A percentile compares a stretch with the other conserved stretches of the same genome.
These are phyloP conservation scores for Pontederia paniculata DNA, from an alignment of 176 grass and related monocot species.

Conservation along the genomic window DNA sequence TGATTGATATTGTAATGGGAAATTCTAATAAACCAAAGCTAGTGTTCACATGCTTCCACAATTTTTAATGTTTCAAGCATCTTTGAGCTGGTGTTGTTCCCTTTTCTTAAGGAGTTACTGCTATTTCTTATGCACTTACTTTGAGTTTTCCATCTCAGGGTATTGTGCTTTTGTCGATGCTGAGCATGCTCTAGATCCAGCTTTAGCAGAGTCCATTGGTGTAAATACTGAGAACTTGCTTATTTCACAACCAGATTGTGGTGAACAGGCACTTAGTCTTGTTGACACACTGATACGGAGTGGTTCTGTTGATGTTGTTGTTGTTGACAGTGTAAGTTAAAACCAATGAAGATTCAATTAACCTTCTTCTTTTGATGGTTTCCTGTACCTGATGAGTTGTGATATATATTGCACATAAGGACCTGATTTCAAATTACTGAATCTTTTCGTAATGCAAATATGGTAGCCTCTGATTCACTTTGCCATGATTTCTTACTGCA, in stretches of 20 bases:
- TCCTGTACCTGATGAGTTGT: too few species aligned
- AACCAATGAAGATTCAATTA: not conserved
- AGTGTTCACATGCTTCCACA: not conserved
- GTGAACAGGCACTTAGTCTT: slow-evolving; percentile 91
- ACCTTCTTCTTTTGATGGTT: too few species aligned
- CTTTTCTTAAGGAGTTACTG: not conserved
- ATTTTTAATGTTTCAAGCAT: too few species aligned
- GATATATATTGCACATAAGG: too few species aligned
- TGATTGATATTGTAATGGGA: not conserved
- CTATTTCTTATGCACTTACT: not conserved
- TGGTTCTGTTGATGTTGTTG: slow-evolving; percentile 97
- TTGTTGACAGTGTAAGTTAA: slow-evolving; percentile 94
- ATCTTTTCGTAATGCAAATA: too few species aligned
- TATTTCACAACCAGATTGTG: slow-evolving; percentile 80
- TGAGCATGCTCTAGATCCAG: slow-evolving; percentile 95
- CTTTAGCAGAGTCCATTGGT: slow-evolving; percentile 80
- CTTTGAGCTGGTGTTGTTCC: not conserved
- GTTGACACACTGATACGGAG: slow-evolving; percentile 94
- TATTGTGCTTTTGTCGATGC: slow-evolving; percentile 98
- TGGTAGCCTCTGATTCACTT: too few species aligned
- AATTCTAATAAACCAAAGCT: not conserved
- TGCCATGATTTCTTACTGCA: too few species aligned
- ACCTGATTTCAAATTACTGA: too few species aligned
- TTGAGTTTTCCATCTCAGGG: slow-evolving; percentile 29
- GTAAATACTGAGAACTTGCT: slow-evolving; percentile 79